A percentile compares a stretch with the other conserved stretches of the same genome.
Evolutionary conservation across 2,329 filamentous ascomycete genomes (phyloP).

Genomic region (Cordyceps javanica): DNA sequence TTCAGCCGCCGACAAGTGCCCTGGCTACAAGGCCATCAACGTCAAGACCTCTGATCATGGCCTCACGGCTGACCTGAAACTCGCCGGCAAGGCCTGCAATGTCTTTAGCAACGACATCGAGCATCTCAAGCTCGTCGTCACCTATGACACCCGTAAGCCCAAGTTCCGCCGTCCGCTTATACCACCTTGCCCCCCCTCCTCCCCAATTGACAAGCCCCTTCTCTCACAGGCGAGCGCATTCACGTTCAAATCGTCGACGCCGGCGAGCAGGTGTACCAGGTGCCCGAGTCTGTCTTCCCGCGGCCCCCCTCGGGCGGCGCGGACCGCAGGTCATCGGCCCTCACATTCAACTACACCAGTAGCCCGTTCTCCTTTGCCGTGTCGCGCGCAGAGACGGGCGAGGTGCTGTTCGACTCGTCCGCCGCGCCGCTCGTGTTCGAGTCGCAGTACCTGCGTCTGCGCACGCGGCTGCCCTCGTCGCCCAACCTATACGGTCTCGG

Average conservation of each 20-base stretch:
- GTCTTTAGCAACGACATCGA: conserved; percentile 19
- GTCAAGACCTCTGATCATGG: conserved; percentile 42
- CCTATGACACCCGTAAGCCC: conserved; percentile 55
- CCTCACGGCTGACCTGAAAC: conserved; percentile 34
- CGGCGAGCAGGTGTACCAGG: conserved; percentile 60
- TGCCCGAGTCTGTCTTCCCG: conserved; percentile 59
- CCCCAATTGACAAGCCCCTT: not conserved
- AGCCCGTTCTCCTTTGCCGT: conserved; percentile 61
- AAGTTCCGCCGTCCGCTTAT: conserved; percentile 41
- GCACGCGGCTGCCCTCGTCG: conserved; percentile 58
- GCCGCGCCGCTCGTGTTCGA: conserved; percentile 62
- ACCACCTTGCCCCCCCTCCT: not conserved
- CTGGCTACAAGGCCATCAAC: conserved; percentile 58
- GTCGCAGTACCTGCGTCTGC: conserved; percentile 64
- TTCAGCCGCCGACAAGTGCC: conserved; percentile 34
- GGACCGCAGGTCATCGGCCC: conserved; percentile 25
- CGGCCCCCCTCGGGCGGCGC: conserved; percentile 41
- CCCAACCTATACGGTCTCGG: conserved; percentile 71
- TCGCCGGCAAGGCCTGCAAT: conserved; percentile 21
- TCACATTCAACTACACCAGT: conserved; percentile 34
- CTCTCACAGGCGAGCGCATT: conserved; percentile 50
- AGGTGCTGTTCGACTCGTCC: conserved; percentile 59
- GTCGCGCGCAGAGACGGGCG: conserved; percentile 24
- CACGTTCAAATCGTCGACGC: conserved; percentile 68
- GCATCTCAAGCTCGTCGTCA: conserved; percentile 48